These are phyloP conservation scores for Solanum medicagineum DNA, from an alignment of 257 asterid genomes.

Conservation along the genomic window DNA sequence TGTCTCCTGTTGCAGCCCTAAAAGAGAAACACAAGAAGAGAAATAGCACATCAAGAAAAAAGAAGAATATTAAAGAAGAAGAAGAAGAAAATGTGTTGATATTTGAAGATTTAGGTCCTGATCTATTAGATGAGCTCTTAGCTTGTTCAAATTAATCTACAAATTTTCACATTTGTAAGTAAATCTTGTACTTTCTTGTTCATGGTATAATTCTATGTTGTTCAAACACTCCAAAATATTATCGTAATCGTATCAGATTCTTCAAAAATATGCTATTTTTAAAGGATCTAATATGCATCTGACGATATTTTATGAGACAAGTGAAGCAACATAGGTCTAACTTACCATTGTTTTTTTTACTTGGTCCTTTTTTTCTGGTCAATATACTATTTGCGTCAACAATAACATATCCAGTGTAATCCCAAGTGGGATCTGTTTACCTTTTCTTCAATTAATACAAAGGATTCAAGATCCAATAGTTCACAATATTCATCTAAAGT, in stretches of 20 bases:
- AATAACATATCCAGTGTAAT: not conserved
- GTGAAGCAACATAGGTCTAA: not conserved
- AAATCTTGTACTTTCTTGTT: not conserved
- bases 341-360: not conserved
- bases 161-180: not conserved
- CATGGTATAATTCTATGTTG: not conserved
- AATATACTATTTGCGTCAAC: not conserved
- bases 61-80: not conserved
- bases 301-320: not conserved
- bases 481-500: not conserved
- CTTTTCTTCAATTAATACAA: not conserved
- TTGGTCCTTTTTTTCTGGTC: not conserved
- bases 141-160: not conserved
- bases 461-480: not conserved
- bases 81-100: not conserved
- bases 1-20: not conserved
- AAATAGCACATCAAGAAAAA: not conserved
- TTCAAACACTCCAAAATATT: accelerated
- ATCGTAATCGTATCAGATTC: not conserved
- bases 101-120: constrained; percentile 6
- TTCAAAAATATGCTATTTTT: not conserved
- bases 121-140: constrained; percentile 3
- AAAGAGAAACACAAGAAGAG: constrained; percentile 8
- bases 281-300: not conserved
- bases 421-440: accelerated